These are phyloP conservation scores for Mycena vulgaris DNA, from an alignment of 768 basidiomycete genomes.

Conservation along the genomic window DNA sequence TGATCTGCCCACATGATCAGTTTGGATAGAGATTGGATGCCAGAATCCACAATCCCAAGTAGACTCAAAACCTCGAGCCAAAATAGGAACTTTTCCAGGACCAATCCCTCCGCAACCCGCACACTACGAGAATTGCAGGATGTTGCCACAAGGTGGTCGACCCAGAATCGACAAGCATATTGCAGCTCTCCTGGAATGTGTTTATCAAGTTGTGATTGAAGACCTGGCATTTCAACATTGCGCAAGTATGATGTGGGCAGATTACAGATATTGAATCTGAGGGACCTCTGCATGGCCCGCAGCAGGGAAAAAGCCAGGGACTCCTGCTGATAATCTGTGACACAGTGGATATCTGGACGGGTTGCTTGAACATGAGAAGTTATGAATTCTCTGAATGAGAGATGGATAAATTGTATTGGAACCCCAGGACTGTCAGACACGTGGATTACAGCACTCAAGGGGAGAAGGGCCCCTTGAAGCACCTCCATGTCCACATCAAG, in stretches of 20 bases:
- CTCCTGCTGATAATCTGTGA: too few species aligned
- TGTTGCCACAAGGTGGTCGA: neutral
- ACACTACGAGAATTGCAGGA: too few species aligned
- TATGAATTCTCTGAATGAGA: neutral
- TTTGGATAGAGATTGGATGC: neutral
- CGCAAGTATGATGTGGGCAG: too few species aligned
- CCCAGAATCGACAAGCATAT: conserved; percentile 9
- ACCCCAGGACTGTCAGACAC: neutral
- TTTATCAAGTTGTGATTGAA: too few species aligned
- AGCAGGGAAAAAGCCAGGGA: too few species aligned
- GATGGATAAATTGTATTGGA: neutral
- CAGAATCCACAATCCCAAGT: neutral
- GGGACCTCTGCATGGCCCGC: too few species aligned
- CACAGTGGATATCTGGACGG: too few species aligned
- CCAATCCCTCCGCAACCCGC: neutral
- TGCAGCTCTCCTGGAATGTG: neutral
- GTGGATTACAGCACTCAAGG: neutral
- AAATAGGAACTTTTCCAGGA: neutral
- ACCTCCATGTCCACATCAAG: neutral
- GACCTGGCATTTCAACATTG: too few species aligned
- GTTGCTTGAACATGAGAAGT: neutral
- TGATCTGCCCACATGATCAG: neutral
- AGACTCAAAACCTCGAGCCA: conserved; percentile 9
- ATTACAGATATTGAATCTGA: too few species aligned
- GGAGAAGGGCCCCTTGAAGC: neutral